Conservation (phyloP, 345 rosid genomes). For the Euphorbia pulcherrima region DNA sequence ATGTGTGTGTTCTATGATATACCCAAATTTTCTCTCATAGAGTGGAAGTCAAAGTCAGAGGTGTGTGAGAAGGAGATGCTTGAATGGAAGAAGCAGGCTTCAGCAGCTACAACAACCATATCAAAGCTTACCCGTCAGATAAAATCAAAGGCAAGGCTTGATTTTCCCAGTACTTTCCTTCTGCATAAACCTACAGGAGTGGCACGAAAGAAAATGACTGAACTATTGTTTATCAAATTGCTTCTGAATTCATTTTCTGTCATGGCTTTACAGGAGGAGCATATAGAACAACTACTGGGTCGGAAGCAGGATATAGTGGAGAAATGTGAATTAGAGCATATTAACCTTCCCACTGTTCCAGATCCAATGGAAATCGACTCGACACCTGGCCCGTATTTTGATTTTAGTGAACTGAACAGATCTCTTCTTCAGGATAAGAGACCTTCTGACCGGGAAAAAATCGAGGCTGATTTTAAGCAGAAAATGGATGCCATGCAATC, state of each 20-base stretch:
- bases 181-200: conserved; percentile 10
- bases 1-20: background rate
- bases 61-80: conserved; percentile 84
- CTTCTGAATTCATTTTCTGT: conserved; percentile 15
- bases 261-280: conserved; percentile 57
- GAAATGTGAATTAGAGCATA: conserved; percentile 79
- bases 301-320: conserved; percentile 72
- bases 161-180: background rate
- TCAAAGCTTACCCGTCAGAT: conserved; percentile 78
- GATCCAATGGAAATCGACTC: conserved; percentile 79
- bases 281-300: conserved; percentile 61
- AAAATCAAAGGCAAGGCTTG: conserved; percentile 55
- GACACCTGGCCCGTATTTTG: conserved; percentile 53
- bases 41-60: conserved; percentile 80
- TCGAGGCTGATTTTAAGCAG: conserved; percentile 69
- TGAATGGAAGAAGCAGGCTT: conserved; percentile 84
- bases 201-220: conserved; percentile 3
- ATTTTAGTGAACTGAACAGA: conserved; percentile 75
- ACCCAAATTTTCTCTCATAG: conserved; percentile 39
- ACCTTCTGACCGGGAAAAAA: conserved; percentile 70
- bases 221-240: background rate
- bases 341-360: conserved; percentile 57
- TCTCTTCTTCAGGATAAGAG: conserved; percentile 68
- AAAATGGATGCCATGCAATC: conserved; percentile 62
- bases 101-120: conserved; percentile 70